phyloP scores from a whole-genome alignment of 768 basidiomycete species.

The Agaricus subrufescens region DNA sequence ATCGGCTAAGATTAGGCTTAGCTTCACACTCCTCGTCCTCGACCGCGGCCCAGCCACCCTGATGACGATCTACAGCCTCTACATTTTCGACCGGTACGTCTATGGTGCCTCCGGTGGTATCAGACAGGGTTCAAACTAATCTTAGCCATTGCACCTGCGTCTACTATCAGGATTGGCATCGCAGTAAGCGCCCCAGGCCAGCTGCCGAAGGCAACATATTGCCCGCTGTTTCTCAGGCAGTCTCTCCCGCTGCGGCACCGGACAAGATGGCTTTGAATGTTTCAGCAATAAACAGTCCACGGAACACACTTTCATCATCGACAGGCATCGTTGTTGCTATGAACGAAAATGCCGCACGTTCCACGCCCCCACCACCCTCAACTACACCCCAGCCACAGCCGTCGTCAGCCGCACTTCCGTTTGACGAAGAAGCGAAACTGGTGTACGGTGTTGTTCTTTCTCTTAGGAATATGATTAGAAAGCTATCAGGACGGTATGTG shows the following conservation, averaged over 20 bases:
- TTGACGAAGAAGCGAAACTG: constrained; percentile 96
- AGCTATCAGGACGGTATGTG: constrained; percentile 77
- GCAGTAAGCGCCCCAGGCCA: constrained; percentile 66
- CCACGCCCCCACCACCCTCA: constrained; percentile 27
- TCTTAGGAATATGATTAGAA: constrained; percentile 91
- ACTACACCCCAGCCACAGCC: constrained; percentile 28
- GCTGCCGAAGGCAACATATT: constrained; percentile 73
- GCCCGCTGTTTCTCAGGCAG: constrained; percentile 73
- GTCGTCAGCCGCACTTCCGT: constrained; percentile 52
- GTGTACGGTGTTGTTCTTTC: constrained; percentile 95
- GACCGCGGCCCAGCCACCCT: not conserved
- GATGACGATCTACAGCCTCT: constrained; percentile 91
- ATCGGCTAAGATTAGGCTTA: not conserved
- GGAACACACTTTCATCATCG: constrained; percentile 60
- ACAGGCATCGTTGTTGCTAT: constrained; percentile 68
- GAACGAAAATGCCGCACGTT: constrained; percentile 34
- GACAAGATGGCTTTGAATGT: constrained; percentile 26
- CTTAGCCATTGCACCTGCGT: constrained; percentile 85
- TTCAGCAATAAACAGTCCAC: constrained; percentile 49
- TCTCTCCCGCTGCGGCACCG: constrained; percentile 29
- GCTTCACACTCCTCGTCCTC: constrained; percentile 1
- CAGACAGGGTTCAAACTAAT: not conserved
- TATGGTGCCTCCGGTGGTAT: not conserved
- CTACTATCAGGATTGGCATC: constrained; percentile 96
- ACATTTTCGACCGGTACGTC: constrained; percentile 85